A percentile compares a stretch with the other conserved stretches of the same genome.
Conservation (phyloP, 805 yeast genomes). For the Phaffomyces opuntiae region DNA sequence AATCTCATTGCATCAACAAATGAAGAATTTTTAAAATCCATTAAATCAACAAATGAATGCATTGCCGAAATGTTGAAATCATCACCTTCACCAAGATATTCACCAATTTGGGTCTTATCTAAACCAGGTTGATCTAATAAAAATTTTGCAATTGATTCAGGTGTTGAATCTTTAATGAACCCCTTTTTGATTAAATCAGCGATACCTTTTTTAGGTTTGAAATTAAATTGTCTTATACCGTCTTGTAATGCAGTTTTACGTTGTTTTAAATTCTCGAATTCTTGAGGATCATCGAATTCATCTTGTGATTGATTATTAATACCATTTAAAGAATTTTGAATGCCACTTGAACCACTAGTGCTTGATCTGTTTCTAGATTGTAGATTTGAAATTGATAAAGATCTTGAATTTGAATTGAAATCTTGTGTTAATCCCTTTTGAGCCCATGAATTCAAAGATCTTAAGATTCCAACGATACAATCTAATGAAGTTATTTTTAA, state of each 20-base stretch:
- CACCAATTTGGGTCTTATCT: conserved; percentile 83
- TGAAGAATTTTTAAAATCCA: conserved; percentile 62
- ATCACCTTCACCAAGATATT: conserved; percentile 84
- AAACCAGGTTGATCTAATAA: conserved; percentile 67
- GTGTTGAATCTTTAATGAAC: conserved; percentile 54
- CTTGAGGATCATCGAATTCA: conserved; percentile 66
- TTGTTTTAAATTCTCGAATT: conserved; percentile 78
- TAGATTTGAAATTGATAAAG: conserved; percentile 9
- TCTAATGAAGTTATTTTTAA: conserved; percentile 75
- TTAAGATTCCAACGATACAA: conserved; percentile 72
- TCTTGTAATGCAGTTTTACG: conserved; percentile 76
- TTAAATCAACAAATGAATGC: conserved; percentile 88
- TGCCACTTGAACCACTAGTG: conserved; percentile 18
- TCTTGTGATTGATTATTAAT: conserved; percentile 11
- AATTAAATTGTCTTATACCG: conserved; percentile 74
- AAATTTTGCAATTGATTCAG: conserved; percentile 68
- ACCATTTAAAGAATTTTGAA: conserved; percentile 5
- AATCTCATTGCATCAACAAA: conserved; percentile 84
- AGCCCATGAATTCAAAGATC: conserved; percentile 83
- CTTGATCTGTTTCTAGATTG: conserved; percentile 22
- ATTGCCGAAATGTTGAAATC: conserved; percentile 70
- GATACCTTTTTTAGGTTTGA: conserved; percentile 78
- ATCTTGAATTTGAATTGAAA: conserved; percentile 8
- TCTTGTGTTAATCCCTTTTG: conserved; percentile 47
- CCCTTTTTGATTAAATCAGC: conserved; percentile 51